These are phyloP conservation scores for Amylostereum chailletii DNA, from an alignment of 1,284 basidiomycete genomes.

Conservation along the genomic window DNA sequence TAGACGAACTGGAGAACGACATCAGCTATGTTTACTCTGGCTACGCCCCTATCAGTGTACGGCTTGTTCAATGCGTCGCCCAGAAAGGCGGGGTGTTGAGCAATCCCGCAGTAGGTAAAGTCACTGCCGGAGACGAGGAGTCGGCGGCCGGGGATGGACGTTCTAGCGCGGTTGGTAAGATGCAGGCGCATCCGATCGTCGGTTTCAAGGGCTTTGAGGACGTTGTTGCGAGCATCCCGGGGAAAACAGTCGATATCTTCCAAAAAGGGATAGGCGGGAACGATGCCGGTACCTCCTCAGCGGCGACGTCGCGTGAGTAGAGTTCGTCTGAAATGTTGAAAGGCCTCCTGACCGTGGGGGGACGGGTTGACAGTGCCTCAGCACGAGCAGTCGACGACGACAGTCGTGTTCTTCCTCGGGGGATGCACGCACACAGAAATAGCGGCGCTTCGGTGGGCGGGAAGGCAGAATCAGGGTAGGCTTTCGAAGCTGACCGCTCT, in stretches of 20 bases:
- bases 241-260: conserved; percentile 76
- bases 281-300: conserved; percentile 21
- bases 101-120: conserved; percentile 52
- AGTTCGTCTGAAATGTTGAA: conserved; percentile 7
- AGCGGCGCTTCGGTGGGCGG: conserved; percentile 87
- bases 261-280: conserved; percentile 39
- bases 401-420: conserved; percentile 96
- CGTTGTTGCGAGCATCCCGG: conserved; percentile 71
- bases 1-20: conserved; percentile 82
- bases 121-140: conserved; percentile 32
- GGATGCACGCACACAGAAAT: conserved; percentile 98
- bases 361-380: conserved; percentile 29
- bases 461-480: conserved; percentile 70
- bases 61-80: conserved; percentile 87
- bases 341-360: neutral
- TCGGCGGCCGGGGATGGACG: conserved; percentile 25
- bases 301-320: conserved; percentile 36
- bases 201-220: conserved; percentile 99
- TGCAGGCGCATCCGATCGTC: conserved; percentile 80
- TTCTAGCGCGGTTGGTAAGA: conserved; percentile 31
- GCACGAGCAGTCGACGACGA: conserved; percentile 59
- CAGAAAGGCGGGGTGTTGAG: conserved; percentile 85
- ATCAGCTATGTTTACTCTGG: conserved; percentile 96
- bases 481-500: conserved; percentile 2
- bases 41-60: conserved; percentile 88